Evolutionary conservation across 257 asterid species (phyloP).

Genomic region (Solanum acaule): DNA sequence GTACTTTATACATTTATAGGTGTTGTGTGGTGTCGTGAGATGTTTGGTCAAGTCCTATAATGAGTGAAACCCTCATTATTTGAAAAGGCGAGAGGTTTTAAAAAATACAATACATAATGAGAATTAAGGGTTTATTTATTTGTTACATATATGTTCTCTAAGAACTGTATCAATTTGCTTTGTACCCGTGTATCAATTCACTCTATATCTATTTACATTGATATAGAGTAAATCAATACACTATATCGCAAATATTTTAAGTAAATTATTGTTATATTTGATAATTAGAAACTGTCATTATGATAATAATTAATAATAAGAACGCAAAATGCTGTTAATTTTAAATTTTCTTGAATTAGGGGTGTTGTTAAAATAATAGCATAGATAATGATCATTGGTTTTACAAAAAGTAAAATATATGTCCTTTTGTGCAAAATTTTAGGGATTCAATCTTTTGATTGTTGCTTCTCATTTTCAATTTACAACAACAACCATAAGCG

Average conservation of each 20-base stretch:
- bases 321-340: background rate
- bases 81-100: background rate
- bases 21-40: no score
- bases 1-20: no score
- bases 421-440: background rate
- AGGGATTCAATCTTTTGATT: background rate
- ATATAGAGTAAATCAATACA: background rate
- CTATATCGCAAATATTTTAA: no score
- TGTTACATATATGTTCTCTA: no score
- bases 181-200: background rate
- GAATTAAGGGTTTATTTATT: background rate
- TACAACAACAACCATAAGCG: background rate
- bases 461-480: background rate
- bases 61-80: no score
- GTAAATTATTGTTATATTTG: no score
- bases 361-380: no score
- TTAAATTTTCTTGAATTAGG: background rate
- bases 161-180: no score
- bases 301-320: no score
- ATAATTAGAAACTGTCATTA: no score
- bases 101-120: background rate
- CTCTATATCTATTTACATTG: background rate
- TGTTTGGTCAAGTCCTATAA: no score
- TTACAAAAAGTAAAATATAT: background rate
- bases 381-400: no score